Evolutionary conservation across 2,329 filamentous ascomycete species (phyloP).

Genomic region (Zopfia rhizophila): DNA sequence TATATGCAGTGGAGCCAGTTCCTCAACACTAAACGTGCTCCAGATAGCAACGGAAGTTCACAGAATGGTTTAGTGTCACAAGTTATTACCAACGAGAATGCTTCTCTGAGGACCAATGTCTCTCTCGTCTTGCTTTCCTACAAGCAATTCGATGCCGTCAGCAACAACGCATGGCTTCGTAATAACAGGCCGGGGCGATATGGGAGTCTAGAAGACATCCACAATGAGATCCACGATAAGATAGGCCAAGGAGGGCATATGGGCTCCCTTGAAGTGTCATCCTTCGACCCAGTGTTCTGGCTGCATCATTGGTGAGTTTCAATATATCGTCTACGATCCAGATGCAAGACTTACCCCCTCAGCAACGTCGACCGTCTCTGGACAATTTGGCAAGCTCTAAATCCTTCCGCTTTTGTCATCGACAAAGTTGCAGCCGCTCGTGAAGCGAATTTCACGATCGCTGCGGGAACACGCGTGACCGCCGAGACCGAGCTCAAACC

Average conservation of each 20-base stretch:
- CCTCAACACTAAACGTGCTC: slow-evolving; percentile 11
- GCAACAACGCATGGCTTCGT: slow-evolving; percentile 15
- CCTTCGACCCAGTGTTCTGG: slow-evolving; percentile 23
- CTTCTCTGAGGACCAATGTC: slow-evolving; percentile 15
- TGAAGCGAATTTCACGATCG: slow-evolving; percentile 15
- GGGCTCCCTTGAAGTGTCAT: slow-evolving; percentile 10
- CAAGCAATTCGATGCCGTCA: slow-evolving; percentile 14
- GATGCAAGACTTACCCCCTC: too few species aligned
- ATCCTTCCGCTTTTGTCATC: slow-evolving; percentile 16
- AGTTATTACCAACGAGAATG: slow-evolving; percentile 15
- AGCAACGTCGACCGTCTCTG: slow-evolving; percentile 22
- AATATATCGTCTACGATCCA: too few species aligned
- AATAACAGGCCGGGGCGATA: slow-evolving; percentile 5
- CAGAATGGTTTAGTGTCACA: slow-evolving; percentile 6
- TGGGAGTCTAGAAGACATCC: slow-evolving; percentile 17
- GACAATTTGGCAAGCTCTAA: slow-evolving; percentile 22
- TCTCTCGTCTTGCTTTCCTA: slow-evolving; percentile 19
- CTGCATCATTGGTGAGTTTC: slow-evolving; percentile 19
- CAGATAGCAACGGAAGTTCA: slow-evolving; percentile 9
- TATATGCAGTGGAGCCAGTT: slow-evolving; percentile 9
- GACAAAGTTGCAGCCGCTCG: slow-evolving; percentile 3
- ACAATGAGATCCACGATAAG: slow-evolving; percentile 17
- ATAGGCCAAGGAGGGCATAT: slow-evolving; percentile 49
- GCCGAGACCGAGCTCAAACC: slow-evolving; percentile 10
- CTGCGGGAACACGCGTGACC: background rate